Base-by-base conservation (phyloP, 768 basidiomycete genomes). In the Tylopilus sp. region DNA sequence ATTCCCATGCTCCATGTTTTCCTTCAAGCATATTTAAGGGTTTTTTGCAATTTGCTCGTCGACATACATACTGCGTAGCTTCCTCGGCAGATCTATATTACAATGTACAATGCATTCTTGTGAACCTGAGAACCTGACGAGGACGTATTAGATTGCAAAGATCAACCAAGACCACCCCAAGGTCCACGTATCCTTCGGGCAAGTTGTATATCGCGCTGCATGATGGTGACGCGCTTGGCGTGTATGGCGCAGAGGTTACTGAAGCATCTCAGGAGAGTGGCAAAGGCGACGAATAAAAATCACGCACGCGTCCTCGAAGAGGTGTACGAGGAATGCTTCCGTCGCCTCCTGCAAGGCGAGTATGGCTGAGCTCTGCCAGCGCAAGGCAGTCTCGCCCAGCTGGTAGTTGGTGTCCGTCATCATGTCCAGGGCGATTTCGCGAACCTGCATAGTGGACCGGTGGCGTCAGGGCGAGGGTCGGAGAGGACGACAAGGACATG, bases 241-340 rank as follows among this genome's bases (percentile, higher is more conserved):
- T 98, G 96, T 59, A 99, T 90, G 7, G 96, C 95, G 65, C 97
- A 99, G 30, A 97, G 76, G 69, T 98, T 97, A 38, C 94, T 97
- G 56, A 43, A 34, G 21, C 42, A n/a, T 25, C 24, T 61, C 38
- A 55, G 41, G 40, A 19, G 26, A 36, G 21, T 28, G 19, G 5
- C 2, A 22, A 24, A 8, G n/a, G 17, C 28, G 21, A 10, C 2
- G 38, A 22, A 14, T 28, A 19, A 43, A 48, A 29, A 40, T 9
- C 25, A 90, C 94, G 76, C 71, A 98, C 92, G 96, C 93, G 72
- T 99, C 97, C 72, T 99, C 97, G 58, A 99, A 98, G 40, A 98
- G 73, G 73, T 98, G 95, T 19, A 99, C 92, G 17, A 98, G 77
- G 63, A 83, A 97, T 14, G 94, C 92, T 70, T 97, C 94, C 22